Evolutionary conservation across 1,284 basidiomycete genomes (phyloP), one percentile per base, ranked within the genome.

Genomic region (Phlebopus sp.): DNA sequence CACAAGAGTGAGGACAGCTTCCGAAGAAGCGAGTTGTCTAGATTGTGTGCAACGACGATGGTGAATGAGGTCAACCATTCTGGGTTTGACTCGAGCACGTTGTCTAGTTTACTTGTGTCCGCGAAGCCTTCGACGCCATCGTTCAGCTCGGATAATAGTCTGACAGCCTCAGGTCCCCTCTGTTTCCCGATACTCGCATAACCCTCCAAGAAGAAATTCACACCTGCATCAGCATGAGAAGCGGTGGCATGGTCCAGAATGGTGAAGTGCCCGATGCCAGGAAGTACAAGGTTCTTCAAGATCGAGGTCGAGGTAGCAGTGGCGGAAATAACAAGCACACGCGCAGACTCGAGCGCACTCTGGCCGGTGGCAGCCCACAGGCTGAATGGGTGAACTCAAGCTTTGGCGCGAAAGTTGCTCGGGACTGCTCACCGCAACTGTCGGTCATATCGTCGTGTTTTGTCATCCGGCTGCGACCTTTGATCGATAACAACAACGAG

Each of bases 361-460:
- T 99, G 96, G 2, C 96, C 97, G 0, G 90, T 86, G 2, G 91
- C 85, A 14, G 95, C 96, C 96, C 96, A 99, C 18, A 99, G 76
- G 29, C 95, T 95, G 51, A 4, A 42, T 17, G 38, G 25, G 9
- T 15, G 41, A 40, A 32, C 25, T 39, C 36, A 35, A 48, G 48
- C 18, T 13, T 23, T 13, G 25, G 14, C 32, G 36, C 23, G 34
- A 8, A 7, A 15, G 14, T 15, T 15, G 13, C 34, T 7, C 7
- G 27, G 25, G 43, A 25, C 27, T 21, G 59, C 78, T 46, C 55
- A 92, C 91, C 92, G 78, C 21, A 97, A 80, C 68, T 97, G 93
- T 49, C 94, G 83, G 67, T 97, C 93, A 63, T 97, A 97, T 40
- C 91, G 79, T 40, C 92, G 79, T 1, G 91, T 86, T 68, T 94